These are phyloP conservation scores for Cladophialophora psammophila DNA, from an alignment of 2,329 filamentous ascomycete species.

Conservation along the genomic window DNA sequence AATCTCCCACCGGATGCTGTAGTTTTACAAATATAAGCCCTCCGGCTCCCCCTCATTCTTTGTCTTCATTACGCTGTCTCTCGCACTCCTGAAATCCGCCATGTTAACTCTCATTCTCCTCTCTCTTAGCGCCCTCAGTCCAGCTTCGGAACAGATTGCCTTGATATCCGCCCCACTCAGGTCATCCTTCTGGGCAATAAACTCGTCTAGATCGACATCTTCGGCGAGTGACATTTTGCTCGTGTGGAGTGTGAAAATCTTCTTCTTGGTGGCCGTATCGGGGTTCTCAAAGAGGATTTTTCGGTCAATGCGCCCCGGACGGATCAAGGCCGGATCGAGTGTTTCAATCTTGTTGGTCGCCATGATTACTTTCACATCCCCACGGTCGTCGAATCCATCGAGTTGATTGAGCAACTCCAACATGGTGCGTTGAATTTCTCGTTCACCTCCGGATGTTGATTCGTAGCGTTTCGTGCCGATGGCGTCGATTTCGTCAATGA, in stretches of 20 bases:
- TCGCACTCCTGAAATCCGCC: slow-evolving; percentile 92
- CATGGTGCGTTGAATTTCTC: slow-evolving; percentile 98
- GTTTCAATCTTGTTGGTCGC: slow-evolving; percentile 99
- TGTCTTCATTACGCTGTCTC: slow-evolving; percentile 94
- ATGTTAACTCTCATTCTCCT: slow-evolving; percentile 98
- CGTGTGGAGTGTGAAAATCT: slow-evolving; percentile 98
- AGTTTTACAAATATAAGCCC: slow-evolving; percentile 89
- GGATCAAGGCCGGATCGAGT: slow-evolving; percentile 92
- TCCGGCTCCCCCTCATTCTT: slow-evolving; percentile 99
- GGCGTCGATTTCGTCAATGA: slow-evolving; percentile 98
- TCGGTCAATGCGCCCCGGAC: slow-evolving; percentile 95
- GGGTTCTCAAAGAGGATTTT: slow-evolving; percentile 87
- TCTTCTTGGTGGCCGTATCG: slow-evolving; percentile 89
- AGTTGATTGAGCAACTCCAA: slow-evolving; percentile 97
- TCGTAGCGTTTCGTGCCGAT: slow-evolving; percentile 99
- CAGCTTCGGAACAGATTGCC: slow-evolving; percentile 97
- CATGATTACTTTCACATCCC: slow-evolving; percentile 99
- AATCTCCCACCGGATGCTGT: neutral
- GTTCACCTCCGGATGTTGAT: slow-evolving; percentile 93
- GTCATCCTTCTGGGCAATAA: slow-evolving; percentile 98
- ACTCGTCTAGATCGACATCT: slow-evolving; percentile 98
- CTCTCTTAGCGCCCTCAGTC: slow-evolving; percentile 91
- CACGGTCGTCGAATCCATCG: slow-evolving; percentile 97
- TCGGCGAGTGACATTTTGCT: slow-evolving; percentile 97
- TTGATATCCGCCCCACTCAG: slow-evolving; percentile 97